Evolutionary conservation across 257 asterid species (phyloP), one percentile per base, ranked within the genome.

Genomic region (Jasminum sambac): DNA sequence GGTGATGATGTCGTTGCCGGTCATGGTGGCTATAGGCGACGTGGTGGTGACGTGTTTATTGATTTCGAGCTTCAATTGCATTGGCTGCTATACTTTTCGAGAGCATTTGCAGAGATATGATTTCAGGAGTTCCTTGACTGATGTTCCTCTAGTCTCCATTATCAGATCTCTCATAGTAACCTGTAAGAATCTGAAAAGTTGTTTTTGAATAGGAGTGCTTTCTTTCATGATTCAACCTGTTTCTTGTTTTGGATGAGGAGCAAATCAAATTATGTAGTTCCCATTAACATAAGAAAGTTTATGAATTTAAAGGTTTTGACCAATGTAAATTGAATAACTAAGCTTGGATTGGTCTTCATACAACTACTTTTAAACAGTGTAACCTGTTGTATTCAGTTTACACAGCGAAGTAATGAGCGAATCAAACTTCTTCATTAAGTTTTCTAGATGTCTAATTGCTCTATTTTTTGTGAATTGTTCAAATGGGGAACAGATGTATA

Each of bases 111-210:
- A 64, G 76, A 86, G 92, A 84, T 94, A 94, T 67, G 74, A 85
- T 17, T 94, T 94, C 86, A 94, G 74, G 96, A 91, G 83, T 85
- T 94, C 99, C 52, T 90, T 94, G 59, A 70, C 84, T 74, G 99
- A 94, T 69, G 89, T 94, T 83, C 99, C 99, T 63, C 64, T 88
- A 21, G 90, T 94, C 72, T 94, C 97, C 62, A 72, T 88, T 68
- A 26, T 89, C 84, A 89, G 99, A 87, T 89, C 99, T 80, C 82
- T 94, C 63, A 81, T 89, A 63, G 88, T 94, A 73, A 84, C 81
- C 63, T 94, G 99, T 94, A 88, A 23, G 87, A 66, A 24, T 5
- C 34, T 74, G 37, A n/a, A 34, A 21, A n/a, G 8, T 55, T 55
- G 5, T 17, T 23, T 52, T 21, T 10, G 14, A 55, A 19, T 55